Percentiles rank a stretch among this genome's conserved stretches.
These are phyloP conservation scores for Olyra latifolia DNA, from an alignment of 176 grass and related monocot species.

Conservation along the genomic window DNA sequence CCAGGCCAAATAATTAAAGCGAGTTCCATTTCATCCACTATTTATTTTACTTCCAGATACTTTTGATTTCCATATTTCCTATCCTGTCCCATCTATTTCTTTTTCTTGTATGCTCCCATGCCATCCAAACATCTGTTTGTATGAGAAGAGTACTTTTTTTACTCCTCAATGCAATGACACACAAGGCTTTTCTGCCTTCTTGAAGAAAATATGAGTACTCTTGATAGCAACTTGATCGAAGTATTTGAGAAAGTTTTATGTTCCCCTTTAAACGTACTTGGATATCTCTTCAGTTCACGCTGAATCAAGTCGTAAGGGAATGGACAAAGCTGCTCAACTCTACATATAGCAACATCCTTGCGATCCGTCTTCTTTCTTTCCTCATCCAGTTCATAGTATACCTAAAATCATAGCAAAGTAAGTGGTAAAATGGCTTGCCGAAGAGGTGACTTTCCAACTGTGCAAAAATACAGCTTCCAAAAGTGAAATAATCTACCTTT, in stretches of 20 bases:
- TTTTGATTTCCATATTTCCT: neutral
- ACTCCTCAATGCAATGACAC: neutral
- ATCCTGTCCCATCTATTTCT: neutral
- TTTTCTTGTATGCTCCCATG: neutral
- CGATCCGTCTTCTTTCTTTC: conserved; percentile 65
- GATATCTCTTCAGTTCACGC: conserved; percentile 94
- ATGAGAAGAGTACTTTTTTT: neutral
- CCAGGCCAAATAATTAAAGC: neutral
- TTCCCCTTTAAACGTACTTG: conserved; percentile 55
- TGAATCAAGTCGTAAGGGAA: conserved; percentile 91
- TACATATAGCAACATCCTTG: conserved; percentile 90
- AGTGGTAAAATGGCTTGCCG: neutral
- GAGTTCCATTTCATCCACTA: neutral
- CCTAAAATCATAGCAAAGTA: conserved; percentile 41
- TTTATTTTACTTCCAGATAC: neutral
- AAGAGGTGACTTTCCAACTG: neutral
- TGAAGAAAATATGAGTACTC: neutral
- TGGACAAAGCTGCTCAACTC: conserved; percentile 94
- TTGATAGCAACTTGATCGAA: neutral
- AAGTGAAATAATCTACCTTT: conserved; percentile 51
- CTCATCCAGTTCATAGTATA: conserved; percentile 97
- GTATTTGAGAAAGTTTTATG: neutral
- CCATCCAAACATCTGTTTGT: neutral
- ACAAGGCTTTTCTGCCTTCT: neutral
- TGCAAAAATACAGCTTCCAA: neutral